A percentile compares a stretch with the other conserved stretches of the same genome.
These are phyloP conservation scores for Hymenoscyphus fraxineus DNA, from an alignment of 2,329 filamentous ascomycete species.

Conservation along the genomic window DNA sequence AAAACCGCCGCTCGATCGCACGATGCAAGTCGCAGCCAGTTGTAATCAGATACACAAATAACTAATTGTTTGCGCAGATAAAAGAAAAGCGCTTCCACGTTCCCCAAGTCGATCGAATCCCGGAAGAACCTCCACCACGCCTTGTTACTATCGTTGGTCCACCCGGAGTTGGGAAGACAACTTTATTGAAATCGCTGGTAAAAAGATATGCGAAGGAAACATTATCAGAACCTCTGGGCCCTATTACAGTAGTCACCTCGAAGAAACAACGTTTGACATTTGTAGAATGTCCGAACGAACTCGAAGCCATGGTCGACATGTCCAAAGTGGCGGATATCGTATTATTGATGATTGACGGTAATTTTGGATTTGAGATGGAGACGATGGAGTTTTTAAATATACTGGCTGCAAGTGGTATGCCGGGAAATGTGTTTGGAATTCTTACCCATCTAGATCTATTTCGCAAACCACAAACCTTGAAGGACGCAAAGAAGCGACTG, in stretches of 20 bases:
- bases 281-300: slow-evolving; percentile 92
- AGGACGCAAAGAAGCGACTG: slow-evolving; percentile 90
- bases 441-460: slow-evolving; percentile 95
- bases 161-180: slow-evolving; percentile 93
- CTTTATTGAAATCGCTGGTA: slow-evolving; percentile 89
- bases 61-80: slow-evolving; percentile 50
- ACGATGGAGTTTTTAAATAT: slow-evolving; percentile 99
- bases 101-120: slow-evolving; percentile 89
- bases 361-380: slow-evolving; percentile 99
- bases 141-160: slow-evolving; percentile 93
- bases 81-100: slow-evolving; percentile 97
- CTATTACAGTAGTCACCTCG: slow-evolving; percentile 92
- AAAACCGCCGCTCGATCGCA: slow-evolving; percentile 47
- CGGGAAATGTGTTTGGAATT: slow-evolving; percentile 96
- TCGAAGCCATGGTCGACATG: slow-evolving; percentile 94
- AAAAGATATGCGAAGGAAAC: slow-evolving; percentile 95
- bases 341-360: slow-evolving; percentile 95
- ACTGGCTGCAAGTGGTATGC: slow-evolving; percentile 91
- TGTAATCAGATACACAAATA: not conserved
- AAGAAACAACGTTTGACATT: slow-evolving; percentile 95
- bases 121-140: slow-evolving; percentile 90
- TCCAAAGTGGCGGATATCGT: slow-evolving; percentile 98
- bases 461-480: slow-evolving; percentile 85
- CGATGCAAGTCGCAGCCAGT: slow-evolving; percentile 41
- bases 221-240: slow-evolving; percentile 81